Base-by-base conservation (phyloP, 352 stramenopile species). In the Pythium dissotocum region DNA sequence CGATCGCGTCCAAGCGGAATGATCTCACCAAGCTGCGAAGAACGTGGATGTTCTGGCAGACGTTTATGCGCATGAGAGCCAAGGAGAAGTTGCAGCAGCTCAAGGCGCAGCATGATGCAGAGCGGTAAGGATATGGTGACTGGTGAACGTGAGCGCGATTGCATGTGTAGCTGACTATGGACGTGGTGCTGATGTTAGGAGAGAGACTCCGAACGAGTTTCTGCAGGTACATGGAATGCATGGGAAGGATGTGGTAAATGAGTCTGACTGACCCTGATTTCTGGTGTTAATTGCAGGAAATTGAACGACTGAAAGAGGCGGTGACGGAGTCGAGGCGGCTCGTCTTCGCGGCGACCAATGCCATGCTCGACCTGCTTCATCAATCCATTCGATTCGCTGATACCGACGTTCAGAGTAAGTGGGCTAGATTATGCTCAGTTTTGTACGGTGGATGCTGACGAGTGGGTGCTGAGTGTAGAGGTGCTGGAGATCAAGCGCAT, bases 31-130 rank as follows among this genome's bases (percentile, higher is more conserved):
- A 62, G 24, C 6, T 87, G 32, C 68, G 80, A 0, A 74, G 75
- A 12, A 58, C 86, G 38, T 88, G 71, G 79, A 69, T 69, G 13
- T 72, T 58, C 13, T 92, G 82, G 82, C 70, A 82, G 42, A 79
- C 66, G 13, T 90, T 81, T 55, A 76, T 90, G 77, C 73, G 69
- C 1, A 77, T 84, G 61, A 70, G 73, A 21, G 55, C 58, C 2
- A 90, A 87, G 32, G 79, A 90, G 40, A 90, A 81, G 28, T 63
- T 85, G 0, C 73, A 83, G 5, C 76, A 89, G 18, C 67, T 84
- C 57, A 83, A 85, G 44, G 54, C 68, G 6, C 74, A 80, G 9
- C 86, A 86, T 48, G 84, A 92, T 59, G 71, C 85, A 14, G 78
- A 61, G 24, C 62, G 33, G 63, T 52, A 21, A 33, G n/a, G 12